Evolutionary conservation across 257 asterid species (phyloP).

Genomic region (Lycium ferocissimum): DNA sequence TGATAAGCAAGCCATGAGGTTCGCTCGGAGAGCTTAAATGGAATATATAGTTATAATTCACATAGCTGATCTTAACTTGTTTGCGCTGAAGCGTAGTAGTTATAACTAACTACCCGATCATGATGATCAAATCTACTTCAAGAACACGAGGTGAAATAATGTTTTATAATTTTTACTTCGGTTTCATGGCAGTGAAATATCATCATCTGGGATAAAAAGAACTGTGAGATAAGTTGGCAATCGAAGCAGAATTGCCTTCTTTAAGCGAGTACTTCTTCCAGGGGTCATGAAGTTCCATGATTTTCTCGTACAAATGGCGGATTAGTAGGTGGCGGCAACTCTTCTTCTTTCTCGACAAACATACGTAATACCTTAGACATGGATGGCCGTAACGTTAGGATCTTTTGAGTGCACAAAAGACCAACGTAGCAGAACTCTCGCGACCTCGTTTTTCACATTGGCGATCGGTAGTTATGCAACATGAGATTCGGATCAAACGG

Average conservation of each 20-base stretch:
- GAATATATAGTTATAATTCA: not conserved
- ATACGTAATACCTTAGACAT: conserved; percentile 44
- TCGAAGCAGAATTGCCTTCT: conserved; percentile 30
- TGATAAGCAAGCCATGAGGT: too few relatives aligned
- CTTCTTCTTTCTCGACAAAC: conserved; percentile 46
- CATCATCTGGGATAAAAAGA: conserved; percentile 45
- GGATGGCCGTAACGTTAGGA: conserved; percentile 43
- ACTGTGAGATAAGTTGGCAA: conserved; percentile 46
- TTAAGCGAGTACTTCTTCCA: conserved; percentile 31
- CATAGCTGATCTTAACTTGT: not conserved
- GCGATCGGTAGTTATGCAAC: conserved; percentile 40
- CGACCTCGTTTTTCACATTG: not conserved
- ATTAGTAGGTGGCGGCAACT: conserved; percentile 43
- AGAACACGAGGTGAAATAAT: not conserved
- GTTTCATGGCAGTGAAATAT: not conserved
- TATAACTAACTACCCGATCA: not conserved
- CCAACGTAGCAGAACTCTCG: conserved; percentile 33
- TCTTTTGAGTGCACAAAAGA: conserved; percentile 34
- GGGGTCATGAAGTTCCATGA: conserved; percentile 43
- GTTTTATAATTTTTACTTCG: not conserved
- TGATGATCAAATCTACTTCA: not conserved
- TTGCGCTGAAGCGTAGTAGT: not conserved
- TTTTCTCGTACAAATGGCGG: conserved; percentile 49
- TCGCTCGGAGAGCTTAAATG: not conserved
- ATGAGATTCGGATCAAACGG: conserved; percentile 50